Base-by-base conservation (phyloP, 495 filamentous ascomycete genomes). In the Talaromyces nanjingensis region DNA sequence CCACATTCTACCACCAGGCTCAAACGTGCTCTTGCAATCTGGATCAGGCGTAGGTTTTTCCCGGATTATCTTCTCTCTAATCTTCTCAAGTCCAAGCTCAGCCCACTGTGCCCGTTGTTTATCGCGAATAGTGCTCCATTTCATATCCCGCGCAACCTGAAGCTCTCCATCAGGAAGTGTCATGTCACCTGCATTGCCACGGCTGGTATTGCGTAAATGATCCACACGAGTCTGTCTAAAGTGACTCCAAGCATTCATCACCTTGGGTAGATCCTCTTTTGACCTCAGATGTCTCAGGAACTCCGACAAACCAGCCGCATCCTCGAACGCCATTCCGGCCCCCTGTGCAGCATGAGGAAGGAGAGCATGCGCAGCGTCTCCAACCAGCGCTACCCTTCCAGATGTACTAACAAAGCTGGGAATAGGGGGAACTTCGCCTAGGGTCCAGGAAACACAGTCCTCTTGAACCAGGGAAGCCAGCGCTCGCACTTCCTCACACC, bases 1-100 rank as follows among this genome's bases (percentile, higher is more conserved):
- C 65, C 65, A 66, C 65, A 66, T 66, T 33, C 61, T 47, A 60
- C 65, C 65, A 64, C 65, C 65, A 27, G 65, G 65, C 62, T 66
- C 65, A 60, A 66, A 58, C 22, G 65, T 66, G 56, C 65, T 66
- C 54, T 66, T 66, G 55, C 61, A 64, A 64, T 55, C 31, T 61
- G 62, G 62, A 61, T 66, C 65, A 64, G 65, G 61, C 39, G 20
- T 58, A 9, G 65, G 56, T 49, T 22, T 49, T 47, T 65, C 64
- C 34, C 59, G 55, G 37, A 65, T 65, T 9, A 65, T 39, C 64
- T 65, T 65, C 52, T 65, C 60, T 62, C 16, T 65, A 27, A 65
- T 25, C 52, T 58, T 63, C 45, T 65, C 64, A 49, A 58, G 34
- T 58, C 64, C 64, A 65, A 65, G 64, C 58, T 65, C 64, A 33